A percentile compares a stretch with the other conserved stretches of the same genome.
Conservation (phyloP, 164 flowering plant genomes). For the Nymphaea thermarum region DNA sequence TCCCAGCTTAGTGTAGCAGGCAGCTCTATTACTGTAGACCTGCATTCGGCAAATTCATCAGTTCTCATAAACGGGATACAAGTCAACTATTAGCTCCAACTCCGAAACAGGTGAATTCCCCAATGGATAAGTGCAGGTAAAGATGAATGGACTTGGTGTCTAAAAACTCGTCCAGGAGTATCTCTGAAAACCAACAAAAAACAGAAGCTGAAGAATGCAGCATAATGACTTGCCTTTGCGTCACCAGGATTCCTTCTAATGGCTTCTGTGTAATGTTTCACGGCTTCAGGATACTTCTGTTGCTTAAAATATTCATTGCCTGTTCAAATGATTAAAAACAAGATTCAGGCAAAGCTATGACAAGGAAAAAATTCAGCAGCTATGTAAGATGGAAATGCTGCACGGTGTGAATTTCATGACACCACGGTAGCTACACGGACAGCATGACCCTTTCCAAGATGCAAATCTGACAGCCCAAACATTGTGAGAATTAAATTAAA, state of each 20-base stretch:
- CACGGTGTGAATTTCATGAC: too few species aligned
- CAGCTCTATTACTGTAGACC: constrained; percentile 97
- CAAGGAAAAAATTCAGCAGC: background rate
- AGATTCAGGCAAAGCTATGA: background rate
- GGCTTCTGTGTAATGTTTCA: constrained; percentile 87
- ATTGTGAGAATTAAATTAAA: too few species aligned
- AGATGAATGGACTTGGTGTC: too few species aligned
- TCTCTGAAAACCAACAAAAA: background rate
- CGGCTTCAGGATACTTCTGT: constrained; percentile 84
- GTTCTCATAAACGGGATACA: too few species aligned
- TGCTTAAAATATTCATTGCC: constrained; percentile 89
- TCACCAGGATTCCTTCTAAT: constrained; percentile 85
- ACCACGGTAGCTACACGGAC: too few species aligned
- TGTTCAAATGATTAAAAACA: constrained; percentile 6
- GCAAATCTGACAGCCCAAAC: too few species aligned
- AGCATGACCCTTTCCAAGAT: too few species aligned
- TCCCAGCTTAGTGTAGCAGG: constrained; percentile 85
- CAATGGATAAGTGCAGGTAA: too few species aligned
- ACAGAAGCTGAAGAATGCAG: background rate
- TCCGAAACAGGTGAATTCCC: too few species aligned
- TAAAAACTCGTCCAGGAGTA: too few species aligned
- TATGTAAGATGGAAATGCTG: background rate
- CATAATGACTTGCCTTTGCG: constrained; percentile 39
- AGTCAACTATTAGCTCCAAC: too few species aligned
- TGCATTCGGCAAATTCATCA: constrained; percentile 9